These are phyloP conservation scores for Scheffersomyces stipitis DNA, from an alignment of 805 yeast genomes.

Conservation along the genomic window DNA sequence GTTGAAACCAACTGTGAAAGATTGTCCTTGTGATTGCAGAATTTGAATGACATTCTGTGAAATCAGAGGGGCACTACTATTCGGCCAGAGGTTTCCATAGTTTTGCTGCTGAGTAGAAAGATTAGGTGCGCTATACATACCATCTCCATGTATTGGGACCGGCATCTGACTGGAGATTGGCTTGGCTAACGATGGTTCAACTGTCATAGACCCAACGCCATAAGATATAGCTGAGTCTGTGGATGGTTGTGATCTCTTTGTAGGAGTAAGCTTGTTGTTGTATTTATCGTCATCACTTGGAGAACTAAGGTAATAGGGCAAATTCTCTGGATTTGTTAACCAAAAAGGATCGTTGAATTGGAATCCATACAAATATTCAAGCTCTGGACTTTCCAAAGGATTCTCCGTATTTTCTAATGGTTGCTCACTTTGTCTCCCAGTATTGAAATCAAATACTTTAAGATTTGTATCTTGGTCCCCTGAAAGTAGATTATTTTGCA, in stretches of 20 bases:
- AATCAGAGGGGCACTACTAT: not conserved
- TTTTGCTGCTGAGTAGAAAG: not conserved
- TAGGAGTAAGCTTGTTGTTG: not conserved
- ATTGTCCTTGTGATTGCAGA: too few species aligned
- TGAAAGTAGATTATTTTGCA: not conserved
- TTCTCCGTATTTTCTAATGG: not conserved
- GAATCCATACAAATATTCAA: slow-evolving; percentile 42
- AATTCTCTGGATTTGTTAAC: slow-evolving; percentile 49
- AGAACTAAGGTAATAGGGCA: slow-evolving; percentile 32
- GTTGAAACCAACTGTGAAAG: too few species aligned
- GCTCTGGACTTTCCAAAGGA: slow-evolving; percentile 10
- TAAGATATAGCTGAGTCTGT: not conserved
- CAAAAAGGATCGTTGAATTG: slow-evolving; percentile 51
- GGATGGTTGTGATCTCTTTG: not conserved
- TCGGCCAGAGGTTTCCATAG: not conserved
- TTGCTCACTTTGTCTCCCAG: not conserved
- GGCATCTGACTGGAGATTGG: not conserved
- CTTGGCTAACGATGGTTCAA: not conserved
- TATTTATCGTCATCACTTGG: slow-evolving; percentile 22
- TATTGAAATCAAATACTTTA: too few species aligned
- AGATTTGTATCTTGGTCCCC: not conserved
- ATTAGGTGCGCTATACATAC: not conserved
- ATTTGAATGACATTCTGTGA: too few species aligned
- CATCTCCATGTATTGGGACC: not conserved
- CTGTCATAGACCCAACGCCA: not conserved